A percentile compares a stretch with the other conserved stretches of the same genome.
phyloP scores from a whole-genome alignment of 2,329 filamentous ascomycete species.

The Delphinella strobiligena region DNA sequence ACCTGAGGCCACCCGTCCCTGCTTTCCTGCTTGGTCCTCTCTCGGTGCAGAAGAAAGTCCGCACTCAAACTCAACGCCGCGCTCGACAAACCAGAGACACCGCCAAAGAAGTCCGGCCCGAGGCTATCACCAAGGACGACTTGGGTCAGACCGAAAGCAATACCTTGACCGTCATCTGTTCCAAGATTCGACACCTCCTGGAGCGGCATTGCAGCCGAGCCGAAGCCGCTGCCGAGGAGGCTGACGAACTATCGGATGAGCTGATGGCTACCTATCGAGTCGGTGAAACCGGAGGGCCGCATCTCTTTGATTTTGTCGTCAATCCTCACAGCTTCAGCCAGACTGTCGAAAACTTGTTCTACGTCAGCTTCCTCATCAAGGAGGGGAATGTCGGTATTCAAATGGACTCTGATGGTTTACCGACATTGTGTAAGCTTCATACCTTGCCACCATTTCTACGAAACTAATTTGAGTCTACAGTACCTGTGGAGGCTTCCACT shows the following conservation, averaged over 20 bases:
- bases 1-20: constrained; percentile 61
- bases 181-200: constrained; percentile 57
- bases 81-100: constrained; percentile 58
- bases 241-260: constrained; percentile 23
- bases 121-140: constrained; percentile 64
- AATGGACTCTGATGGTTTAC: constrained; percentile 60
- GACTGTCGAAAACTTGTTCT: constrained; percentile 94
- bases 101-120: constrained; percentile 57
- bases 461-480: constrained; percentile 23
- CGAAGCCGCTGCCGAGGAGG: constrained; percentile 15
- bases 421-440: constrained; percentile 72
- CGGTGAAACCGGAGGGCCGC: constrained; percentile 56
- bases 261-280: constrained; percentile 54
- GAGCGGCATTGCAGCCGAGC: constrained; percentile 24
- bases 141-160: constrained; percentile 65
- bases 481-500: constrained; percentile 33
- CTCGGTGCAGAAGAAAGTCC: constrained; percentile 73
- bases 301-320: constrained; percentile 75
- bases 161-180: constrained; percentile 67
- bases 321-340: constrained; percentile 88
- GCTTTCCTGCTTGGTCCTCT: constrained; percentile 82
- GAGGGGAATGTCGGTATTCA: constrained; percentile 70
- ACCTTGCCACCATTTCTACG: too few relatives aligned
- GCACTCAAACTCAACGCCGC: constrained; percentile 57
- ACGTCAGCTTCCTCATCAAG: constrained; percentile 83